phyloP scores from a whole-genome alignment of 352 stramenopile genomes.

The Phytophthora pinifolia region DNA sequence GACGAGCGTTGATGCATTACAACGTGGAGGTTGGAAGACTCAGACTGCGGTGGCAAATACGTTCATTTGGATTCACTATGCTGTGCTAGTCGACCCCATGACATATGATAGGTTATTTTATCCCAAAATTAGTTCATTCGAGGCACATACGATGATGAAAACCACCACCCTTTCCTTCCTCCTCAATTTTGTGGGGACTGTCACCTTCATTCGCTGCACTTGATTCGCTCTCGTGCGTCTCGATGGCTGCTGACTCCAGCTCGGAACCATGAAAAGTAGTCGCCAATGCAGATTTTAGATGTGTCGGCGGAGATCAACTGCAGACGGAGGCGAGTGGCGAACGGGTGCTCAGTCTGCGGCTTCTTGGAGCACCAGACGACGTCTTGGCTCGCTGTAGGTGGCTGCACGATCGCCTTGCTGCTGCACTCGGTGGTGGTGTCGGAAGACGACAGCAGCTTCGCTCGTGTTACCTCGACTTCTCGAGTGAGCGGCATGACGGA shows the following conservation, averaged over 20 bases:
- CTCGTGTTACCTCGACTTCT: slow-evolving; percentile 15
- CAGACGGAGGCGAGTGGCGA: slow-evolving; percentile 11
- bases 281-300: slow-evolving; percentile 5
- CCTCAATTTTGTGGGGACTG: slow-evolving; percentile 9
- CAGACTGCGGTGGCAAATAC: too few relatives aligned
- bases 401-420: slow-evolving; percentile 9
- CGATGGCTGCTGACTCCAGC: background rate
- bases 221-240: slow-evolving; percentile 12
- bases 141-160: too few relatives aligned
- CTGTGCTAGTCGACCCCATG: slow-evolving; percentile 9
- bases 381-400: slow-evolving; percentile 7
- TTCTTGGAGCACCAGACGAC: slow-evolving; percentile 10
- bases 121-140: too few relatives aligned
- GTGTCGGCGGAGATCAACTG: slow-evolving; percentile 15
- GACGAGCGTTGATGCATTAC: background rate
- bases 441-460: background rate
- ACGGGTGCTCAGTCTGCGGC: slow-evolving; percentile 12
- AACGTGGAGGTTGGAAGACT: too few relatives aligned
- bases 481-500: slow-evolving; percentile 10
- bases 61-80: slow-evolving; percentile 14
- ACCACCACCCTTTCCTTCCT: too few relatives aligned
- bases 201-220: slow-evolving; percentile 1
- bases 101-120: too few relatives aligned
- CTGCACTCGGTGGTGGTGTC: background rate
- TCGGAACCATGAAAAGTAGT: slow-evolving; percentile 21